phyloP scores from a whole-genome alignment of 1,284 basidiomycete genomes.

The Austroboletus novae-zelandiae region DNA sequence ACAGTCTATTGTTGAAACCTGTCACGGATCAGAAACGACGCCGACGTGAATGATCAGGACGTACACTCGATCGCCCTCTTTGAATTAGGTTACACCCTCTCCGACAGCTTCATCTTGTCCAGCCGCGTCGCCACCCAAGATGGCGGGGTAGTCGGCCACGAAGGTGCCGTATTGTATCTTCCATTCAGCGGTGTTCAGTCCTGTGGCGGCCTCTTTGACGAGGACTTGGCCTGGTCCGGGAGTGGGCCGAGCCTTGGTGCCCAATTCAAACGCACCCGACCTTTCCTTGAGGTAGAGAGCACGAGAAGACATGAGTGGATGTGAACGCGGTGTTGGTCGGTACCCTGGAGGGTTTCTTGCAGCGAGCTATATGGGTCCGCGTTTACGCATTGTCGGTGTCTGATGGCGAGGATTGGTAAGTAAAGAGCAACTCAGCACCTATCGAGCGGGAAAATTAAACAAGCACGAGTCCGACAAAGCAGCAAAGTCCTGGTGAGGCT shows the following conservation, averaged over 20 bases:
- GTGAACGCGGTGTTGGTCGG: too few relatives aligned
- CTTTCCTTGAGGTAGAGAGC: conserved; percentile 24
- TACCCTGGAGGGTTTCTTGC: too few relatives aligned
- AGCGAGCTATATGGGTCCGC: too few relatives aligned
- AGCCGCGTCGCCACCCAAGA: conserved; percentile 47
- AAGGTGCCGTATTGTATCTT: conserved; percentile 33
- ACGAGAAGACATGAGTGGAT: conserved; percentile 12
- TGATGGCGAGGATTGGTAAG: too few relatives aligned
- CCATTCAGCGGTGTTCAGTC: conserved; percentile 34
- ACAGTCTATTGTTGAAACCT: conserved; percentile 28
- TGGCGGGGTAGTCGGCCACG: conserved; percentile 32
- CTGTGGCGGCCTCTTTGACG: conserved; percentile 23
- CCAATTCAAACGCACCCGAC: conserved; percentile 17
- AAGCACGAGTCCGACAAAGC: too few relatives aligned
- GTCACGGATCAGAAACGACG: neutral
- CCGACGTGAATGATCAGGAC: neutral
- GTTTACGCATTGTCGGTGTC: too few relatives aligned
- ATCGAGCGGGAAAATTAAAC: too few relatives aligned
- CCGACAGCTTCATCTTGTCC: conserved; percentile 49
- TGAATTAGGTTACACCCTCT: conserved; percentile 38
- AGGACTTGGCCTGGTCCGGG: conserved; percentile 25
- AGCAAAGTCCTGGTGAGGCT: too few relatives aligned
- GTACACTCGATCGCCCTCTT: conserved; percentile 50
- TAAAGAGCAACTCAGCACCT: too few relatives aligned
- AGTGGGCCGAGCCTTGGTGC: conserved; percentile 10